Evolutionary conservation across 108 stramenopile genomes (phyloP).

Genomic region (Bacterosira constricta): DNA sequence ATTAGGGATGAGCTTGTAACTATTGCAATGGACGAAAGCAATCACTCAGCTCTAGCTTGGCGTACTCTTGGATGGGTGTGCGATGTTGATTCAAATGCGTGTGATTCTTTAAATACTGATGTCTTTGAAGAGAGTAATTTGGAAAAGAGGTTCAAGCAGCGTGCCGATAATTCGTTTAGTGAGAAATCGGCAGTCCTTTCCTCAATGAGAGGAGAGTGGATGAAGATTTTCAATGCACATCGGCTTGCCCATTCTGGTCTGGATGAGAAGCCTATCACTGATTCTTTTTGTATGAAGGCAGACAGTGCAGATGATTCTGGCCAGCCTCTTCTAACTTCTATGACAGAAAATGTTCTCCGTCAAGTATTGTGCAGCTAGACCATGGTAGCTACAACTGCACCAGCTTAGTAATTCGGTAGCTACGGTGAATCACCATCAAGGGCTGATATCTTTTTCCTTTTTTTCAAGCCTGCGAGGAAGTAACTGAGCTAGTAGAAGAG

Average conservation of each 20-base stretch:
- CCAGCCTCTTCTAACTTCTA: not conserved
- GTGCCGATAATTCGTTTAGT: slow-evolving; percentile 1
- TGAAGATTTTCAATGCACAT: slow-evolving; percentile 34
- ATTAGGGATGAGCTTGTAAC: slow-evolving; percentile 45
- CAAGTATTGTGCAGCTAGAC: not conserved
- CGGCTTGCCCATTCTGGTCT: not conserved
- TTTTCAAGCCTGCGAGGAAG: too few species aligned
- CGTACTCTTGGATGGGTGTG: slow-evolving; percentile 63
- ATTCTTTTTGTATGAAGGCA: not conserved
- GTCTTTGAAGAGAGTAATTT: slow-evolving; percentile 34
- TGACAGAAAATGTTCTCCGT: slow-evolving; percentile 3
- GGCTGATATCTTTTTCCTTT: too few species aligned
- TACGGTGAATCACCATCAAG: too few species aligned
- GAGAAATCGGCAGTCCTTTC: not conserved
- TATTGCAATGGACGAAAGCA: slow-evolving; percentile 61
- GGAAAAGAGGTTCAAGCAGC: slow-evolving; percentile 21
- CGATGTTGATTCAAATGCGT: slow-evolving; percentile 37
- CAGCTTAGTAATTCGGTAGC: too few species aligned
- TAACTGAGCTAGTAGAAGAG: too few species aligned
- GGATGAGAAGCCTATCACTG: not conserved
- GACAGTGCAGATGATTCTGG: not conserved
- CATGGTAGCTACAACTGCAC: too few species aligned
- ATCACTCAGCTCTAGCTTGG: slow-evolving; percentile 66
- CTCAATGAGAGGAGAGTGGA: slow-evolving; percentile 24
- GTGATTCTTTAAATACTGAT: slow-evolving; percentile 35